A percentile compares a stretch with the other conserved stretches of the same genome.
Evolutionary conservation across 768 basidiomycete genomes (phyloP).

Genomic region (Coprinopsis cinerea): DNA sequence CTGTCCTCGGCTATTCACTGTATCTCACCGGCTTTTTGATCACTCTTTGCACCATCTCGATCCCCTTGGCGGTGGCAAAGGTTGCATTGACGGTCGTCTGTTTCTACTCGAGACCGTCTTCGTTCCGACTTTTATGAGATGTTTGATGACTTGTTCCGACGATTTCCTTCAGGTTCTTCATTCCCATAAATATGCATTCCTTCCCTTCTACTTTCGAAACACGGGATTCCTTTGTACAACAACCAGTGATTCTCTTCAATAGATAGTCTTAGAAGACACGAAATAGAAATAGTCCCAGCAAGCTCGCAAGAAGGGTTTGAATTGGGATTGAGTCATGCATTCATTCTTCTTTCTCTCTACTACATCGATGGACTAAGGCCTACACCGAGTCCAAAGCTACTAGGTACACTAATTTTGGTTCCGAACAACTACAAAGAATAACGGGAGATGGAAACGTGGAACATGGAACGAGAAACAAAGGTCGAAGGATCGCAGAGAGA

Average conservation of each 20-base stretch:
- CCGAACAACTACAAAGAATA: not conserved
- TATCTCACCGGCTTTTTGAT: conserved; percentile 13
- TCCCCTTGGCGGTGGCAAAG: conserved; percentile 28
- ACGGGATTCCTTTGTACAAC: no score
- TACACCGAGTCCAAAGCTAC: not conserved
- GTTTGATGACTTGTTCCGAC: no score
- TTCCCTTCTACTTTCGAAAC: no score
- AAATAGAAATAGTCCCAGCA: not conserved
- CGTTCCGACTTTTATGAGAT: conserved; percentile 30
- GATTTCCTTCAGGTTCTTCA: no score
- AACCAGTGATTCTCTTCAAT: no score
- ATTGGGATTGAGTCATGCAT: no score
- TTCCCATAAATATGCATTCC: no score
- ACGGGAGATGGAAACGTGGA: not conserved
- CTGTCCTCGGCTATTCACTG: conserved; percentile 13
- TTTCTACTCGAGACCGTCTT: conserved; percentile 33
- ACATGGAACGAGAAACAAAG: no score
- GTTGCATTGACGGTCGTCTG: conserved; percentile 33
- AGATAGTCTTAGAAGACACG: not conserved
- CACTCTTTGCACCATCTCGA: conserved; percentile 25
- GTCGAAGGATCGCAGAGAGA: no score
- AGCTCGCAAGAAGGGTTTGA: no score
- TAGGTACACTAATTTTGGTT: not conserved
- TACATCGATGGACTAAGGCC: not conserved
- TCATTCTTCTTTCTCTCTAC: no score